phyloP scores from a whole-genome alignment of 352 stramenopile genomes.

The Globisporangium emineosum region DNA sequence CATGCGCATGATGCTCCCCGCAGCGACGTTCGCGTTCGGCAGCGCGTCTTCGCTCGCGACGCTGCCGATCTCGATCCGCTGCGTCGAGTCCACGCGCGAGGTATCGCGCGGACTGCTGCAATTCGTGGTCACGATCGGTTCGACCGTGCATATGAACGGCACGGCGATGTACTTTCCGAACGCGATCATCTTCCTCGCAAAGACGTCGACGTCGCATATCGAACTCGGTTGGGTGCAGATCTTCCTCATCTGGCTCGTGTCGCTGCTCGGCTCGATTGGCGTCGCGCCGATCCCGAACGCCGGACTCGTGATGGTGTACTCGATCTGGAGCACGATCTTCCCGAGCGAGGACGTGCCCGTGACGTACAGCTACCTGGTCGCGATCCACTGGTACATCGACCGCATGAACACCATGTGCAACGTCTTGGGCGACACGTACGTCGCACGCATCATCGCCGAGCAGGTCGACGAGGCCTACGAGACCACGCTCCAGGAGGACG shows the following conservation, averaged over 20 bases:
- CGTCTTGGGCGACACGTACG: conserved; percentile 62
- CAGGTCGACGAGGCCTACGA: conserved; percentile 66
- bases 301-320: conserved; percentile 72
- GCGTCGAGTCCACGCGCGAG: conserved; percentile 54
- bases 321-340: conserved; percentile 73
- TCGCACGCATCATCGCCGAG: conserved; percentile 75
- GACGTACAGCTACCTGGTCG: conserved; percentile 72
- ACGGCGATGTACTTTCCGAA: conserved; percentile 70
- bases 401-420: conserved; percentile 73
- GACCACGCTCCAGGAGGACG: conserved; percentile 12
- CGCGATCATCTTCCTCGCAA: conserved; percentile 63
- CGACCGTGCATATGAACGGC: conserved; percentile 75
- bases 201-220: conserved; percentile 35
- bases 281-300: conserved; percentile 66
- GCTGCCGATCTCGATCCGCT: conserved; percentile 63
- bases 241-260: conserved; percentile 58
- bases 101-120: conserved; percentile 51
- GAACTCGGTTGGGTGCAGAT: conserved; percentile 45
- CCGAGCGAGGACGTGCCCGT: conserved; percentile 42
- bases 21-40: conserved; percentile 60
- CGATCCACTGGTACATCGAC: conserved; percentile 70
- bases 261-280: conserved; percentile 55
- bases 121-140: conserved; percentile 75
- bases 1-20: conserved; percentile 63
- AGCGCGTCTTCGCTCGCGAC: conserved; percentile 66